Base-by-base conservation (phyloP, 768 basidiomycete species). In the Cystoderma amianthinum region DNA sequence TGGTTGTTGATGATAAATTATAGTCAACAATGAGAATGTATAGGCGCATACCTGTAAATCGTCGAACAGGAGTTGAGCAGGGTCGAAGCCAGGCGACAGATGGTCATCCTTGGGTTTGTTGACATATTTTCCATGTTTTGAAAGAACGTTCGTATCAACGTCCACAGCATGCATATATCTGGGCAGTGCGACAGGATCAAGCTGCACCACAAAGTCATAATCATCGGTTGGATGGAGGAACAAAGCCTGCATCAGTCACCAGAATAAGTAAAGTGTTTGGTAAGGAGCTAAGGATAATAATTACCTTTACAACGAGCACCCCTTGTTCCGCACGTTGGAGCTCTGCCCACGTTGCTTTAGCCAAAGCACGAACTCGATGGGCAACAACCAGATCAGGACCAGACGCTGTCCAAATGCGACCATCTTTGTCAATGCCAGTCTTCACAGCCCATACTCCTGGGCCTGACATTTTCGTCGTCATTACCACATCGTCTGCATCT, bases 181-280 rank as follows among this genome's bases (percentile, higher is more conserved):
- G 1, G 90, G 78, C 2, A 91, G 60, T 2, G 71, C 59, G 11
- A 65, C 38, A 0, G 80, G 69, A 32, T 92, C 71, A 16, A 98
- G 72, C 44, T 85, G 74, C 23, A 98, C 67, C 5, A 96, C 48
- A 49, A 97, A 74, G 51, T 96, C 85, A 54, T 96, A 99, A 52
- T 93, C 86, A 2, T 78, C 67, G 2, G 78, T 75, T 0, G 93
- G 87, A 49, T 95, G 90, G 7, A 76, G 64, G 64, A 97, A 96
- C 39, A 98, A 69, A n/a, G 74, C 65, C 93, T 95, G 49, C 4
- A 36, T 37, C 28, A 21, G 12, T 20, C 33, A 16, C 4, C 46
- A 42, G 24, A 42, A n/a, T n/a, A n/a, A 20, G 10, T 30, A 34
- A 50, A 18, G 15, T 32, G 11, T 20, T 21, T 18, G 12, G 28